A percentile compares a stretch with the other conserved stretches of the same genome.
Conservation (phyloP, 2,329 filamentous ascomycete species). For the Cladophialophora carrionii region DNA sequence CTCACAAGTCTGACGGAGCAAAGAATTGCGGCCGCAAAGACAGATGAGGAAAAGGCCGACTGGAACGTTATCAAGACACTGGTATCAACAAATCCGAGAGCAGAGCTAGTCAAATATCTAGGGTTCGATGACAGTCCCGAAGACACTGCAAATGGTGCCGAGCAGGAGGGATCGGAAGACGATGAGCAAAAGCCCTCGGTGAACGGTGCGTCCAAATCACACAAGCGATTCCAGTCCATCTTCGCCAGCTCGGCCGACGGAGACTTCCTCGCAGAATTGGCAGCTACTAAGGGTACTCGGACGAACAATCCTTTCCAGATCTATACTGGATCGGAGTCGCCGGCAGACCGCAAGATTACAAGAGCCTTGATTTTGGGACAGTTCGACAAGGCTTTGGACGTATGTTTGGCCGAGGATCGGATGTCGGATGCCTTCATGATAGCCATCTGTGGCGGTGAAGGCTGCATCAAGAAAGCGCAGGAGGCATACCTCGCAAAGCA, state of each 20-base stretch:
- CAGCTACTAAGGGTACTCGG: constrained; percentile 86
- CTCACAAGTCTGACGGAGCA: constrained; percentile 77
- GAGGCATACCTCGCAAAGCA: constrained; percentile 85
- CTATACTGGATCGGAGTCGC: constrained; percentile 78
- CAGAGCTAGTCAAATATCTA: constrained; percentile 83
- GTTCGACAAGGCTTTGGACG: constrained; percentile 85
- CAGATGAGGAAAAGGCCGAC: constrained; percentile 90
- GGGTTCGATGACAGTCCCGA: constrained; percentile 73
- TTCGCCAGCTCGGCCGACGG: constrained; percentile 74
- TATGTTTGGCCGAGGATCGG: constrained; percentile 84
- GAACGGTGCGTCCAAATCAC: constrained; percentile 57
- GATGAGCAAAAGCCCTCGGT: constrained; percentile 52
- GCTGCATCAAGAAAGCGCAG: constrained; percentile 92
- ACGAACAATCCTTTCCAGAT: constrained; percentile 94
- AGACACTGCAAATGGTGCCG: constrained; percentile 49
- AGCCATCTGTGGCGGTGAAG: constrained; percentile 92
- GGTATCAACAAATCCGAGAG: constrained; percentile 80
- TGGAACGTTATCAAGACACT: constrained; percentile 94
- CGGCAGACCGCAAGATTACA: constrained; percentile 84
- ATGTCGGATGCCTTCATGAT: constrained; percentile 98
- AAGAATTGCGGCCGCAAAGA: constrained; percentile 73
- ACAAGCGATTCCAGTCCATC: constrained; percentile 71
- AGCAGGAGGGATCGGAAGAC: constrained; percentile 17
- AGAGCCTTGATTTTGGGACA: constrained; percentile 85
- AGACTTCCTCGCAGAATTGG: constrained; percentile 83